A percentile compares a stretch with the other conserved stretches of the same genome.
phyloP scores from a whole-genome alignment of 2,329 filamentous ascomycete species.

The Diplodia sapinea region DNA sequence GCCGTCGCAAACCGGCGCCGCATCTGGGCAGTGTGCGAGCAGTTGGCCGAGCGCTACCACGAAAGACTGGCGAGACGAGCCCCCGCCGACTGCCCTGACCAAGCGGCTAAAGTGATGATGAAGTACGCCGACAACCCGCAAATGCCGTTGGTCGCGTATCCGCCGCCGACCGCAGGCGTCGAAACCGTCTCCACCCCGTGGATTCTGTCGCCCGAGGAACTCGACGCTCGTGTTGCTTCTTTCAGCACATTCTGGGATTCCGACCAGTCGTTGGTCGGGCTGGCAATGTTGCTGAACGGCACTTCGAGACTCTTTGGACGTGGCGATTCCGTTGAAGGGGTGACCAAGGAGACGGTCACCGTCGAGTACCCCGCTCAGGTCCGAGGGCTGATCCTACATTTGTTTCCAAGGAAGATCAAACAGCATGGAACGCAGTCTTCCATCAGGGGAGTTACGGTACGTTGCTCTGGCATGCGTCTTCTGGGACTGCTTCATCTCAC shows the following conservation, averaged over 20 bases:
- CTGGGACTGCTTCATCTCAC: neutral
- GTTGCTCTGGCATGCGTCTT: neutral
- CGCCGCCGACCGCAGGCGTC: neutral
- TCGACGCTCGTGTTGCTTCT: too few relatives aligned
- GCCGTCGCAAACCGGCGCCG: conserved; percentile 41
- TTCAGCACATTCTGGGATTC: neutral
- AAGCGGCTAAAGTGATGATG: neutral
- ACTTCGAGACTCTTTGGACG: neutral
- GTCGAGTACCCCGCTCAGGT: neutral
- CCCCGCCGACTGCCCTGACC: neutral
- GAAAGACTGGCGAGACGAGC: neutral
- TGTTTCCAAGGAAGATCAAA: neutral
- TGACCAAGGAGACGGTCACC: neutral
- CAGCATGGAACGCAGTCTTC: neutral
- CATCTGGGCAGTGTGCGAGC: conserved; percentile 6
- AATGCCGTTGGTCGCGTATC: neutral
- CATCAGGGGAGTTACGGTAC: neutral
- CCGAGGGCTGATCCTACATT: neutral
- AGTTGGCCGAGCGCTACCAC: neutral
- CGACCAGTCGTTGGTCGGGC: neutral
- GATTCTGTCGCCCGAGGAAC: neutral
- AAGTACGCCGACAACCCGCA: neutral
- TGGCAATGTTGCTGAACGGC: neutral
- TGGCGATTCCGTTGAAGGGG: neutral
- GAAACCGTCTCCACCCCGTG: neutral